Base-by-base conservation (phyloP, 495 filamentous ascomycete genomes). In the Talaromyces nanjingensis region DNA sequence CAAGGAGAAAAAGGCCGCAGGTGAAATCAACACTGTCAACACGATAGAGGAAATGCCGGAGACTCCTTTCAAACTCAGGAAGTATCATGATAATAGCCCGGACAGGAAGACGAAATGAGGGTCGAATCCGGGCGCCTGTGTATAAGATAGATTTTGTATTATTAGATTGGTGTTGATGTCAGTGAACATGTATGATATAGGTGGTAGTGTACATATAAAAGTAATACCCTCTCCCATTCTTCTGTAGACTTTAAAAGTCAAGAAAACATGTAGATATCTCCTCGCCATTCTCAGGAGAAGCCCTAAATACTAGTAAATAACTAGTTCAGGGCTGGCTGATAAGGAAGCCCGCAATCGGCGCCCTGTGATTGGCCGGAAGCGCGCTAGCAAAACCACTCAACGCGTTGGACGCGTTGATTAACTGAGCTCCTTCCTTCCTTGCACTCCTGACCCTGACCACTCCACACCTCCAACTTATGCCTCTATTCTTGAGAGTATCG, bases 371-470 rank as follows among this genome's bases (percentile, higher is more conserved):
- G n/a, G n/a, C 0, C n/a, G 20, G 53, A 29, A 56, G n/a, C 34
- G 59, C 34, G 34, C 11, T 25, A 8, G 0, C 20, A 37, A 37
- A 62, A 34, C 60, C 60, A 62, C 60, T 62, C 39, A 62, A 62
- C 60, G 60, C 60, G 60, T 62, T 11, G 7, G 27, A 62, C 60
- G 60, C 60, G 60, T 42, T 42, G 37, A 42, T 42, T 14, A 42
- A 4, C 12, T 42, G 14, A 16, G 37, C 37, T 42, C 37, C 14
- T 42, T 42, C 37, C 37, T 42, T 42, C 16, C 37, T 42, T 42
- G 8, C 8, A 16, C 37, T 42, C 14, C 33, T 12, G 0, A 37
- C 33, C 9, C 37, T 16, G 12, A 42, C 37, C 37, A 42, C 37
- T 20, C 18, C 45, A 49, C 45, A 20, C 29, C 29, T 12, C 45